These are phyloP conservation scores for Tylopilus sp. DNA, from an alignment of 768 basidiomycete species.

Conservation along the genomic window DNA sequence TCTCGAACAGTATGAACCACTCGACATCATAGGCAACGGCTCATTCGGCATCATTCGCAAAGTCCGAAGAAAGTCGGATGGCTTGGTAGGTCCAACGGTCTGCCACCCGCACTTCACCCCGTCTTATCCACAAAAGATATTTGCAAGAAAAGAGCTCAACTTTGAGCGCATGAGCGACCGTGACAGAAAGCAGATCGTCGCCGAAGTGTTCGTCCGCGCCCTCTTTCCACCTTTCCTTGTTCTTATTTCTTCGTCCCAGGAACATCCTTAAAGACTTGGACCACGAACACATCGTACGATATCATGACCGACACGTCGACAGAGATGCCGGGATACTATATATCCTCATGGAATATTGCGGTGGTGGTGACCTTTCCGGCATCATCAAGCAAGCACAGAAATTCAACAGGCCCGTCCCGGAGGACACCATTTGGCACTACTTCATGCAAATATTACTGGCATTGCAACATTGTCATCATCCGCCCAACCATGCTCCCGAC, in stretches of 20 bases:
- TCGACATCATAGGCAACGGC: conserved; percentile 94
- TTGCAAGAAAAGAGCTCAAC: conserved; percentile 94
- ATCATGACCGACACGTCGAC: conserved; percentile 91
- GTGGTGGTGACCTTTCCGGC: conserved; percentile 88
- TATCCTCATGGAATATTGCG: conserved; percentile 99
- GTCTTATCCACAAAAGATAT: conserved; percentile 45
- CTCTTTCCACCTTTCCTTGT: not conserved
- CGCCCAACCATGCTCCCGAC: conserved; percentile 38
- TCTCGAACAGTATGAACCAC: conserved; percentile 78
- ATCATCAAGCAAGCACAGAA: conserved; percentile 79
- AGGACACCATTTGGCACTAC: conserved; percentile 95
- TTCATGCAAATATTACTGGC: conserved; percentile 92
- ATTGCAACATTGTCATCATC: conserved; percentile 90
- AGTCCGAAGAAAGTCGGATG: conserved; percentile 81
- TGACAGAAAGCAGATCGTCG: conserved; percentile 93
- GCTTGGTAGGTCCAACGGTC: conserved; percentile 52
- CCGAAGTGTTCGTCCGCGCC: conserved; percentile 80
- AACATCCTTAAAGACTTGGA: conserved; percentile 95
- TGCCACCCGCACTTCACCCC: conserved; percentile 6
- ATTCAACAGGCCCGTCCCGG: conserved; percentile 70
- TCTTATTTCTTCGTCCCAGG: conserved; percentile 37
- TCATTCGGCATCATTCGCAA: conserved; percentile 98
- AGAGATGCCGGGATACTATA: conserved; percentile 87
- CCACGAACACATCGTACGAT: conserved; percentile 95
- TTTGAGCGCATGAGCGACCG: conserved; percentile 96